A percentile compares a stretch with the other conserved stretches of the same genome.
These are phyloP conservation scores for Domatiomyces globalis DNA, from an alignment of 2,329 filamentous ascomycete species.

Conservation along the genomic window DNA sequence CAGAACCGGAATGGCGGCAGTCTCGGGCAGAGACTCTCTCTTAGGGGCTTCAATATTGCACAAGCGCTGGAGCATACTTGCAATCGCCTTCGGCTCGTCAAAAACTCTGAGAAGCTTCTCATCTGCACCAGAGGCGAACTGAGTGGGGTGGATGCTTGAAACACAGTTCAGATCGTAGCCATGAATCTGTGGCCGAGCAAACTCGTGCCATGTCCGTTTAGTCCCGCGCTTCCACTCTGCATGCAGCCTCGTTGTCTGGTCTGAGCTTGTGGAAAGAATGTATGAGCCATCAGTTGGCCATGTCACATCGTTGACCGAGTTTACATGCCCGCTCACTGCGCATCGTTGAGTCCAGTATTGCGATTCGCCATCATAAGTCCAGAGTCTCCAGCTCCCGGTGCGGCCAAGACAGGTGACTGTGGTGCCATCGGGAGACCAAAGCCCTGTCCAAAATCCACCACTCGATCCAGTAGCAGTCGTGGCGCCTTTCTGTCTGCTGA, in stretches of 20 bases:
- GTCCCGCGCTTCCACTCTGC: constrained; percentile 54
- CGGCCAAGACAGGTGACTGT: constrained; percentile 62
- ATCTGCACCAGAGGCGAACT: constrained; percentile 88
- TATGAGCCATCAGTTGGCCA: constrained; percentile 77
- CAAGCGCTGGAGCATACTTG: constrained; percentile 54
- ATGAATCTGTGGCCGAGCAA: constrained; percentile 90
- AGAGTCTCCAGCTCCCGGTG: constrained; percentile 85
- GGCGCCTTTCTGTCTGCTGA: constrained; percentile 85
- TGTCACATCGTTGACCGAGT: constrained; percentile 63
- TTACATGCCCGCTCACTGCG: constrained; percentile 71
- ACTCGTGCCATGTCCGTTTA: constrained; percentile 71
- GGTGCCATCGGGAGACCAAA: constrained; percentile 70
- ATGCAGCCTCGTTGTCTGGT: constrained; percentile 85
- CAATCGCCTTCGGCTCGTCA: constrained; percentile 71
- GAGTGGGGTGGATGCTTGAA: constrained; percentile 54
- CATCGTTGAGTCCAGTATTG: constrained; percentile 65
- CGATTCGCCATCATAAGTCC: constrained; percentile 48
- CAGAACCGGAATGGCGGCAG: constrained; percentile 86
- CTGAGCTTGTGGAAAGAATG: constrained; percentile 72
- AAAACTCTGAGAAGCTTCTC: constrained; percentile 98
- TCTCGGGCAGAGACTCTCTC: constrained; percentile 51
- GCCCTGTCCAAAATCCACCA: constrained; percentile 88
- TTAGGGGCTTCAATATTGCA: constrained; percentile 42
- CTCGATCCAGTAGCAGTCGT: constrained; percentile 93
- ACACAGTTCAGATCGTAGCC: constrained; percentile 97